These are phyloP conservation scores for Podospora australis DNA, from an alignment of 495 filamentous ascomycete species.

Conservation along the genomic window DNA sequence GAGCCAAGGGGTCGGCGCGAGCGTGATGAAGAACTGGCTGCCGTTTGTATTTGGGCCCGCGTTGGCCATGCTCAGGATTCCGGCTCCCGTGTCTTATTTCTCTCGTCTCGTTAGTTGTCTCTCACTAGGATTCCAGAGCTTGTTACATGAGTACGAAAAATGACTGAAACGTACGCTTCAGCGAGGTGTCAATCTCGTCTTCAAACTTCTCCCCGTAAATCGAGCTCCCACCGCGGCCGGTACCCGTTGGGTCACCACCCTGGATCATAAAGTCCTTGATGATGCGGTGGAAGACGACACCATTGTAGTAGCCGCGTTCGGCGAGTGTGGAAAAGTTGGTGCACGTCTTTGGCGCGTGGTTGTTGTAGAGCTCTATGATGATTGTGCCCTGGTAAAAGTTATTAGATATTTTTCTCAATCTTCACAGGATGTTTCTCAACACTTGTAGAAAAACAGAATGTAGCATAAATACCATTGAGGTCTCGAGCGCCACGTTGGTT, in stretches of 20 bases:
- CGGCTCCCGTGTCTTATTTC: conserved; percentile 70
- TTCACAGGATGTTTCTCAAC: not conserved
- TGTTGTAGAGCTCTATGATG: conserved; percentile 76
- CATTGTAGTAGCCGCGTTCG: conserved; percentile 77
- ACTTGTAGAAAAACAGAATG: not conserved
- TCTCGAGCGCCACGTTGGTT: conserved; percentile 3
- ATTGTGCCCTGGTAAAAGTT: conserved; percentile 62
- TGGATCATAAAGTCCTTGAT: conserved; percentile 98
- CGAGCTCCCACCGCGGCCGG: conserved; percentile 79
- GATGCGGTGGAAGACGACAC: conserved; percentile 82
- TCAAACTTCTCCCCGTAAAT: conserved; percentile 96
- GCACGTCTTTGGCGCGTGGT: conserved; percentile 58
- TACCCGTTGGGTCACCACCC: conserved; percentile 92
- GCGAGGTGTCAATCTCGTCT: conserved; percentile 68
- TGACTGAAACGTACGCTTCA: conserved; percentile 63
- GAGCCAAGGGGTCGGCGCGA: conserved; percentile 93
- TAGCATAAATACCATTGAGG: conserved; percentile 14
- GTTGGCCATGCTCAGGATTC: conserved; percentile 93
- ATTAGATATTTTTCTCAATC: not conserved
- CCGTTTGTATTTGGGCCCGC: conserved; percentile 92
- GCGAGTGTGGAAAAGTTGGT: conserved; percentile 80
- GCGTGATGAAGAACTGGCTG: conserved; percentile 80
- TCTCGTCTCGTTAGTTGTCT: not conserved
- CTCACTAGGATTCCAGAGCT: not conserved
- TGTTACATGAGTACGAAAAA: no score